Evolutionary conservation across 345 rosid species (phyloP), one percentile per base, ranked within the genome.

Genomic region (Atalantia buxifolia): DNA sequence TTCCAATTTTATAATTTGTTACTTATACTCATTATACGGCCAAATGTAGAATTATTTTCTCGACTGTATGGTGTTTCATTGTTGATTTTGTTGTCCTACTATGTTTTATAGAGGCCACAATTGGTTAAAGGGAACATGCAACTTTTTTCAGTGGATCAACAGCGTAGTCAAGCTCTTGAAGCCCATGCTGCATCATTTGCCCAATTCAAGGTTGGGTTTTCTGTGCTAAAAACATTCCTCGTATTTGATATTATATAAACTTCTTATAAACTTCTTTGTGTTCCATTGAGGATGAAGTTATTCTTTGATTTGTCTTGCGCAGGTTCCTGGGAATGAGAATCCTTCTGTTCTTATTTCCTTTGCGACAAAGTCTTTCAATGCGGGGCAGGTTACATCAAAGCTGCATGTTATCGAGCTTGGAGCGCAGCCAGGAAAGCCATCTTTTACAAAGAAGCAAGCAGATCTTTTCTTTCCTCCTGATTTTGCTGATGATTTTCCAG

Each of bases 171-270:
- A 87, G 94, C 95, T 63, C 95, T 97, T 80, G 99, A 97, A 84
- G 99, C 98, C 42, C 99, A 97, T 90, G 98, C 99, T 82, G 99
- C 99, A 3, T 87, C 99, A 76, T 96, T 94, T 85, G 98, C 98
- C 24, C 92, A 90, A 74, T 90, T 90, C 76, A 96, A 93, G 87
- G 99, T 94, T 64, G 31, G 65, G 3, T 36, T 70, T 81, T 74
- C 21, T 27, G 53, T 48, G 25, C 35, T 38, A 31, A 13, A 69
- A 55, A 57, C 7, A 64, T 77, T 56, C 30, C 55, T 60, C 35
- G 12, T 31, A 18, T 14, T 14, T 38, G 22, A 21, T 19, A 66
- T 64, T 22, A 28, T 22, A 67, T 66, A 27, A 40, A 21, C 53
- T 21, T n/a, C 31, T 66, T 22, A 67, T 66, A 27, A 40, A 21